A percentile compares a stretch with the other conserved stretches of the same genome.
Evolutionary conservation across 345 rosid genomes (phyloP).

Genomic region (Lepidium africanum): DNA sequence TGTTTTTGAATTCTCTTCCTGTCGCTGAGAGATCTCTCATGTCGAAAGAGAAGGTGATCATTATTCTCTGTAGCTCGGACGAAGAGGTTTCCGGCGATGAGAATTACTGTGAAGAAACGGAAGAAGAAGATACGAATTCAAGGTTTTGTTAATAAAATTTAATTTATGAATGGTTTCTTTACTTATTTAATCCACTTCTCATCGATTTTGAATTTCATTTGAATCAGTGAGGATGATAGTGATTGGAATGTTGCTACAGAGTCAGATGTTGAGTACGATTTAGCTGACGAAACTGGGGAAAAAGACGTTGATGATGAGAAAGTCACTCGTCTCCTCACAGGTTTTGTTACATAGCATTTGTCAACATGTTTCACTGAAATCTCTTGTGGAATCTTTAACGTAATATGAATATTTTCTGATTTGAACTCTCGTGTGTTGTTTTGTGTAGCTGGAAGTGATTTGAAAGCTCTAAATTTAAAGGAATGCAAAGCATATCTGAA

Average conservation of each 20-base stretch:
- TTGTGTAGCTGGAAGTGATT: conserved; percentile 30
- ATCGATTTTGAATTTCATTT: background rate
- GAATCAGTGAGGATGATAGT: conserved; percentile 16
- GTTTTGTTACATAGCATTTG: conserved; percentile 8
- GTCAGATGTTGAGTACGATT: conserved; percentile 2
- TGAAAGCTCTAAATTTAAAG: conserved; percentile 31
- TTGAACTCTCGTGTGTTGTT: background rate
- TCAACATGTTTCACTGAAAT: too few relatives aligned
- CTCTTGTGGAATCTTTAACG: background rate
- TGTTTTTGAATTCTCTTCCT: background rate
- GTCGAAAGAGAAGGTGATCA: background rate
- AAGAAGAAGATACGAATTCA: conserved; percentile 1
- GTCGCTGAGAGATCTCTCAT: background rate
- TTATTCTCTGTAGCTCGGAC: conserved; percentile 27
- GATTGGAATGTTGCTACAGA: conserved; percentile 16
- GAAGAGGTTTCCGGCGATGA: conserved; percentile 14
- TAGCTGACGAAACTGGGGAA: background rate
- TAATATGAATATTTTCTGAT: background rate
- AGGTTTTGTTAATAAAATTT: background rate
- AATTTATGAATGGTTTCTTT: background rate
- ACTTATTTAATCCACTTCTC: background rate
- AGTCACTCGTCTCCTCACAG: conserved; percentile 38
- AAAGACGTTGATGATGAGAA: background rate
- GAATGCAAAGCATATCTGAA: conserved; percentile 50
- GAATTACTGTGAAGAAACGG: background rate